phyloP scores from a whole-genome alignment of 2,329 filamentous ascomycete genomes.

The Epicoccum sorghinum region DNA sequence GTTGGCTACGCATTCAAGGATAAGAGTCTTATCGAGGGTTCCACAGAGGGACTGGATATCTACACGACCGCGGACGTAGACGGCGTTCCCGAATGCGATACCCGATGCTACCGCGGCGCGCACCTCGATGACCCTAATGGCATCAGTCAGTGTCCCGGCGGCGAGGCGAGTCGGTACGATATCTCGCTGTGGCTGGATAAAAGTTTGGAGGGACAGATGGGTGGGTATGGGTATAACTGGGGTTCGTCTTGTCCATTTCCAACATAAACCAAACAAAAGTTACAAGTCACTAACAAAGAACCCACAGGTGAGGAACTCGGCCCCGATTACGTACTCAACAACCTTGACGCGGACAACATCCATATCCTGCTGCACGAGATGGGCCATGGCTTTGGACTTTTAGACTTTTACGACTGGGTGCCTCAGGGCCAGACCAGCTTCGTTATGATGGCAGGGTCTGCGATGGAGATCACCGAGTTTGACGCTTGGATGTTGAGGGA shows the following conservation, averaged over 20 bases:
- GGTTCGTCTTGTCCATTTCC: conserved; percentile 29
- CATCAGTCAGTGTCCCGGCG: conserved; percentile 50
- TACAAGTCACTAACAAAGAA: too few relatives aligned
- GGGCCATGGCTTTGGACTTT: conserved; percentile 52
- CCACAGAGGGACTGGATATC: conserved; percentile 46
- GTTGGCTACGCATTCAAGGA: conserved; percentile 54
- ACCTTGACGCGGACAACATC: conserved; percentile 45
- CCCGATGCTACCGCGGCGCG: conserved; percentile 52
- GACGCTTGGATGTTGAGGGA: conserved; percentile 58
- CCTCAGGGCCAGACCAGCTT: conserved; percentile 52
- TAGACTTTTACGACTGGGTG: conserved; percentile 54
- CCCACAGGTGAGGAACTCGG: conserved; percentile 44
- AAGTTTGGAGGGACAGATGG: conserved; percentile 45
- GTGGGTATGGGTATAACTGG: conserved; percentile 48
- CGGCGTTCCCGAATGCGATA: conserved; percentile 52
- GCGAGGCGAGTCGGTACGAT: conserved; percentile 49
- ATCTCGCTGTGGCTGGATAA: conserved; percentile 54
- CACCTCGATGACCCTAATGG: conserved; percentile 49
- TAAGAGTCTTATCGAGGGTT: conserved; percentile 45
- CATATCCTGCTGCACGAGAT: conserved; percentile 56
- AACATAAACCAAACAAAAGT: too few relatives aligned
- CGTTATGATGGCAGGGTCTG: conserved; percentile 55
- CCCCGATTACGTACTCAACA: conserved; percentile 52
- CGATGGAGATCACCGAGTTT: conserved; percentile 54
- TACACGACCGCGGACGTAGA: conserved; percentile 51